Conservation (phyloP, 352 stramenopile genomes). For the Phytophthora pluvialis region DNA sequence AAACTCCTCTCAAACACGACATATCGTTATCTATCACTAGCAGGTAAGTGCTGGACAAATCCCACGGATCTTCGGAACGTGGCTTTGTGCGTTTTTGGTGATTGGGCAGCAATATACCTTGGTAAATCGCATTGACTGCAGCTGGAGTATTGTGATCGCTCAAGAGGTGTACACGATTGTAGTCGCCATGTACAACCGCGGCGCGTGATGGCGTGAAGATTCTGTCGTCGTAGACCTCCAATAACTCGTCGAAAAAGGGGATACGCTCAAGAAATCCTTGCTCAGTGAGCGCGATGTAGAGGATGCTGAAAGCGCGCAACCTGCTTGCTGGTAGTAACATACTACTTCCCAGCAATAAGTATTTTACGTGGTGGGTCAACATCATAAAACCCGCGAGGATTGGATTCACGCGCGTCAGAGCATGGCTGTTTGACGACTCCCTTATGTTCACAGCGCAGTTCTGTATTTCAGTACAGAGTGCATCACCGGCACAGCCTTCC, state of each 20-base stretch:
- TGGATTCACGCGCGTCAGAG: conserved; percentile 33
- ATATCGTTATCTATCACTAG: conserved; percentile 31
- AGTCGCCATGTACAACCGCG: conserved; percentile 26
- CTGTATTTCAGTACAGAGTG: conserved; percentile 2
- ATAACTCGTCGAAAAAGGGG: conserved; percentile 35
- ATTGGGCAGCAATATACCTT: conserved; percentile 1
- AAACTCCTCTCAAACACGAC: conserved; percentile 24
- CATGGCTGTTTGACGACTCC: background rate
- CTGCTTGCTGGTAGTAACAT: conserved; percentile 33
- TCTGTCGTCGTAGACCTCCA: conserved; percentile 31
- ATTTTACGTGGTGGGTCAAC: conserved; percentile 34
- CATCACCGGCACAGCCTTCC: conserved; percentile 26
- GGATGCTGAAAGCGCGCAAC: conserved; percentile 36
- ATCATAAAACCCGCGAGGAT: conserved; percentile 37
- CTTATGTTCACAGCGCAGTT: conserved; percentile 14
- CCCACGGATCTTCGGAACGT: conserved; percentile 6
- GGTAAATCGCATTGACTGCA: conserved; percentile 32
- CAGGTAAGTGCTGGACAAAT: conserved; percentile 34
- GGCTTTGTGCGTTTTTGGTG: conserved; percentile 25
- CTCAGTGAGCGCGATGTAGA: conserved; percentile 38
- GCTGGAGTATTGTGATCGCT: conserved; percentile 1
- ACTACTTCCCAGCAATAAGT: conserved; percentile 24
- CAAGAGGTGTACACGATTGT: conserved; percentile 30
- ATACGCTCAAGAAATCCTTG: conserved; percentile 24
- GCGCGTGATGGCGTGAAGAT: conserved; percentile 43